Evolutionary conservation across 2,329 filamentous ascomycete species (phyloP), one percentile per base, ranked within the genome.

Genomic region (Neocucurbitaria cava): DNA sequence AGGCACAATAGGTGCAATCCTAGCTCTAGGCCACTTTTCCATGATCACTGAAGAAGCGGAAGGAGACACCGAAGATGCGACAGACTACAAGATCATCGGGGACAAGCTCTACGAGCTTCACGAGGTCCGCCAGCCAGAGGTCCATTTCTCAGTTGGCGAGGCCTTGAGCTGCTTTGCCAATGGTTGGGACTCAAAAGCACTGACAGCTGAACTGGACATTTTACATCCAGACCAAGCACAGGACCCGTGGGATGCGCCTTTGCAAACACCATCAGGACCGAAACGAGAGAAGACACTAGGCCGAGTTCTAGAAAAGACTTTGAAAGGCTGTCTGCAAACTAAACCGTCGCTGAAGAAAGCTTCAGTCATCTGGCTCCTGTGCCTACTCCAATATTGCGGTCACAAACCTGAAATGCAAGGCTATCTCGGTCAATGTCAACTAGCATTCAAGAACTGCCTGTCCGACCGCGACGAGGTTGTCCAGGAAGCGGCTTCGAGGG

Each of bases 281-380:
- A 66, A 58, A 23, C 71, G 74, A 47, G 57, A 58, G 54, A 66
- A 73, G 82, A 46, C 77, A 89, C 56, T 77, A 23, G 77, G 77
- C 8, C 76, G 79, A 0, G 81, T 91, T 1, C 78, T 96, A 5
- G 85, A 90, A 54, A 92, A 89, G 69, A 83, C 96, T 1, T 81
- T 98, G 42, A 78, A 79, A 2, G 89, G 95, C 66, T 95, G 90
- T 77, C 89, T 89, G 66, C 87, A 89, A 8, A 92, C 91, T 0
- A 97, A 97, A 69, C 95, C 95, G 1, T 90, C 92, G 0, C 80
- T 97, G 4, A 88, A 92, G 64, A 96, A 96, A 72, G 92, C 94
- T 3, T 94, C 93, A 0, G 92, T 92, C 0, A 96, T 99, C 64
- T 98, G 95, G 95, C 83, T 98, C 0, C 88, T 98, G 54, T 96